Evolutionary conservation across 192 early-diverging fungal species (phyloP).

Genomic region (Kappamyces sp.): DNA sequence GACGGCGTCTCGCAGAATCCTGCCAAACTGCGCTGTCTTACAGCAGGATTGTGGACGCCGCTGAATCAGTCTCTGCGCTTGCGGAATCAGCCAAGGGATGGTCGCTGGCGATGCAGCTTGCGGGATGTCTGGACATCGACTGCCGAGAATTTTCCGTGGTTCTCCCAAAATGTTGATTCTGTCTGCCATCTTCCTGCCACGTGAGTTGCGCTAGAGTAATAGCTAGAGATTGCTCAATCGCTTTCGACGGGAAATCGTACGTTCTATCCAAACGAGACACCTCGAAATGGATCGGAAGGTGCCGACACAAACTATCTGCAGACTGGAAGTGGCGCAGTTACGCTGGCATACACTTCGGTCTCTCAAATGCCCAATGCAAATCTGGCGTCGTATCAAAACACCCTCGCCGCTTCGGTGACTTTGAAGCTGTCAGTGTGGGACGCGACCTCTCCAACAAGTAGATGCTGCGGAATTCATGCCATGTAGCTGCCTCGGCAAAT

Average conservation of each 20-base stretch:
- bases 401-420: background rate
- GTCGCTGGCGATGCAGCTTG: too few species aligned
- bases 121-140: too few species aligned
- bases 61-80: too few species aligned
- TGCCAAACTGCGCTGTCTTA: too few species aligned
- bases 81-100: too few species aligned
- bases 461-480: background rate
- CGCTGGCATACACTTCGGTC: background rate
- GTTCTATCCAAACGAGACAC: conserved; percentile 3
- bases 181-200: too few species aligned
- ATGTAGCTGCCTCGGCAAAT: background rate
- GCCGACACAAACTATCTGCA: conserved; percentile 8
- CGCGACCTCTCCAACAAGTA: background rate
- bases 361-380: conserved; percentile 2
- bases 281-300: conserved; percentile 4
- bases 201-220: too few species aligned
- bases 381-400: background rate
- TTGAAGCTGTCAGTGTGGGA: background rate
- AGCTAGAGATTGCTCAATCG: too few species aligned
- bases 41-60: too few species aligned
- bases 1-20: too few species aligned
- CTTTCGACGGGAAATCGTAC: conserved; percentile 9
- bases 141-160: too few species aligned
- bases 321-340: background rate
- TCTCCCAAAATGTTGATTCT: too few species aligned